Evolutionary conservation across 2,329 filamentous ascomycete species (phyloP).

Genomic region (Colletotrichum sansevieriae): DNA sequence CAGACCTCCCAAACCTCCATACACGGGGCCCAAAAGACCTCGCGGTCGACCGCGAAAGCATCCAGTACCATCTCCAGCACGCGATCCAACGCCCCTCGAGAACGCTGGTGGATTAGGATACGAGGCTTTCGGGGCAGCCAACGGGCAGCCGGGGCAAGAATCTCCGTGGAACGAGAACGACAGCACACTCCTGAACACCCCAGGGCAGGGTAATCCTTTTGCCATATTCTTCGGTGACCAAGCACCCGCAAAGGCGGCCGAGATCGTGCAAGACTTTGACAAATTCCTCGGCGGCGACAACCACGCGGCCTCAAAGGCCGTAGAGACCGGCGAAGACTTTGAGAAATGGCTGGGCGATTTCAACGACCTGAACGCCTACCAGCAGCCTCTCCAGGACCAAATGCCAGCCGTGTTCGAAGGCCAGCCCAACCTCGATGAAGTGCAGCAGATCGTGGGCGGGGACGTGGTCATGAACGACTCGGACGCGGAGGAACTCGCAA

Average conservation of each 20-base stretch:
- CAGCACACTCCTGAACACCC: no score
- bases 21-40: background rate
- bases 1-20: background rate
- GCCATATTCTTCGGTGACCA: no score
- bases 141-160: no score
- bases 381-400: background rate
- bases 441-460: slow-evolving; percentile 22
- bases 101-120: background rate
- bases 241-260: no score
- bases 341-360: slow-evolving; percentile 20
- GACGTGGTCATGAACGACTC: background rate
- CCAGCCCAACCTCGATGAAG: slow-evolving; percentile 10
- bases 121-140: background rate
- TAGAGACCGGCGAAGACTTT: slow-evolving; percentile 10
- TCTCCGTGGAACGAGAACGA: no score
- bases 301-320: slow-evolving; percentile 13
- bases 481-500: background rate
- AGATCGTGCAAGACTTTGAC: no score
- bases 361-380: background rate
- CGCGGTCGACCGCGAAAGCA: no score
- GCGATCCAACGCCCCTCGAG: no score
- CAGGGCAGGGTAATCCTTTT: no score
- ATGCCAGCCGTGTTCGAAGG: slow-evolving; percentile 19
- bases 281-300: slow-evolving; percentile 17
- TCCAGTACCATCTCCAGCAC: no score